Evolutionary conservation across 2,329 filamentous ascomycete species (phyloP), one percentile per base, ranked within the genome.

Genomic region (Neodidymelliopsis sp.): DNA sequence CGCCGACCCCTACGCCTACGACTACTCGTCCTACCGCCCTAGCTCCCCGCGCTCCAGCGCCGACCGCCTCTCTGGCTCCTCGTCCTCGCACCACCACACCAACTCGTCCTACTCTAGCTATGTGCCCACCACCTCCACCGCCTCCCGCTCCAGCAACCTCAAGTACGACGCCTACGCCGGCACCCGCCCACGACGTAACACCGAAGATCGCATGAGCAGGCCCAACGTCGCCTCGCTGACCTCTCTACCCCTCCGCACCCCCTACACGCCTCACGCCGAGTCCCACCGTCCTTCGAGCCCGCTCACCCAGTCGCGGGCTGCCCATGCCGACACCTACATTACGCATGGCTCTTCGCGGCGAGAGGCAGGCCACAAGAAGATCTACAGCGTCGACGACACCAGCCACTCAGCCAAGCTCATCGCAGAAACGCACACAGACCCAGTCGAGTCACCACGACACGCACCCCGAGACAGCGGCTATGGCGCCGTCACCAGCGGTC

Each of bases 381-480:
- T 79, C 18, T 80, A 80, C 63, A 77, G 74, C 53, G 73, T 80
- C 9, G 77, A 78, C 9, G 77, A 78, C 40, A 74, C 79, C 42
- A 70, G 71, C 51, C 70, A 73, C 41, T 60, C 68, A 9, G 63
- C 70, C 20, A 67, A 66, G 57, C 60, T 72, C 24, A 65, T 71
- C 15, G 66, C 70, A n/a, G 72, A 74, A 39, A 65, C 67, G 30
- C 70, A 75, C 24, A 45, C 69, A 7, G 30, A 75, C 24, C 43
- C 69, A 7, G 30, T 71, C 23, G 73, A 76, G 51, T 69, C 65
- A 4, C 53, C 61, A 9, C 62, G 66, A 23, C 63, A 64, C n/a
- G n/a, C n/a, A n/a, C n/a, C n/a, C 44, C 62, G 69, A 1, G 57
- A 61, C 36, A 57, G 54, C 29, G 55, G 53, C 40, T 51, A 51